phyloP scores from a whole-genome alignment of 2,329 filamentous ascomycete genomes.

The Colletotrichum cereale region DNA sequence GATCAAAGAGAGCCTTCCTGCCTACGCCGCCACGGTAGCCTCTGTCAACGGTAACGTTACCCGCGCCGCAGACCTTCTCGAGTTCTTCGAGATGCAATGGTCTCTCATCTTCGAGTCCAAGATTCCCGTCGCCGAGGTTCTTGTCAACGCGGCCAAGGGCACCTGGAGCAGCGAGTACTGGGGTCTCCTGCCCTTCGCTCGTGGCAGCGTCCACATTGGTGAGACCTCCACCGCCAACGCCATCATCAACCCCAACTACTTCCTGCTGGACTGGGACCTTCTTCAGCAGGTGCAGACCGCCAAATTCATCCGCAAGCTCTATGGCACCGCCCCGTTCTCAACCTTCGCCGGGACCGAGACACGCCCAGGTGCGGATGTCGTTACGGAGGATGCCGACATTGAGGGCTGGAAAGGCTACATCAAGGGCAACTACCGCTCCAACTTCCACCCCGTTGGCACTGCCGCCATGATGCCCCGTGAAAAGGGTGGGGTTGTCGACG shows the following conservation, averaged over 20 bases:
- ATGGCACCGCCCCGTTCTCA: conserved; percentile 46
- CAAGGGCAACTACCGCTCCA: conserved; percentile 42
- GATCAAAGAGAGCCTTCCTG: conserved; percentile 21
- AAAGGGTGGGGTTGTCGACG: conserved; percentile 63
- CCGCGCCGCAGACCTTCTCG: conserved; percentile 47
- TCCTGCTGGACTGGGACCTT: conserved; percentile 53
- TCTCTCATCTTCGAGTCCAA: conserved; percentile 60
- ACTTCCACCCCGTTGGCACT: conserved; percentile 62
- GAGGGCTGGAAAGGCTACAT: conserved; percentile 33
- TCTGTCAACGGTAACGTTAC: conserved; percentile 36
- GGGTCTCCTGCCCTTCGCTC: conserved; percentile 53
- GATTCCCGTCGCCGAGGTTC: conserved; percentile 60
- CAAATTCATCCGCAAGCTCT: conserved; percentile 48
- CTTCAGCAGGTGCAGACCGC: conserved; percentile 46
- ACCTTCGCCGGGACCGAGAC: conserved; percentile 41
- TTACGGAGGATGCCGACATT: conserved; percentile 48
- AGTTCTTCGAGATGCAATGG: conserved; percentile 59
- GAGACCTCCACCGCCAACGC: conserved; percentile 50
- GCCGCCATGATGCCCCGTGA: conserved; percentile 63
- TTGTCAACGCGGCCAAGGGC: conserved; percentile 51
- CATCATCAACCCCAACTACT: conserved; percentile 52
- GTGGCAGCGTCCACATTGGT: conserved; percentile 56
- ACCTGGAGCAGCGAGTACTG: conserved; percentile 54
- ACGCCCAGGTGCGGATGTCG: conserved; percentile 41
- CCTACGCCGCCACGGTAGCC: conserved; percentile 28